Base-by-base conservation (phyloP, 1,284 basidiomycete species). In the Chiua sp. region DNA sequence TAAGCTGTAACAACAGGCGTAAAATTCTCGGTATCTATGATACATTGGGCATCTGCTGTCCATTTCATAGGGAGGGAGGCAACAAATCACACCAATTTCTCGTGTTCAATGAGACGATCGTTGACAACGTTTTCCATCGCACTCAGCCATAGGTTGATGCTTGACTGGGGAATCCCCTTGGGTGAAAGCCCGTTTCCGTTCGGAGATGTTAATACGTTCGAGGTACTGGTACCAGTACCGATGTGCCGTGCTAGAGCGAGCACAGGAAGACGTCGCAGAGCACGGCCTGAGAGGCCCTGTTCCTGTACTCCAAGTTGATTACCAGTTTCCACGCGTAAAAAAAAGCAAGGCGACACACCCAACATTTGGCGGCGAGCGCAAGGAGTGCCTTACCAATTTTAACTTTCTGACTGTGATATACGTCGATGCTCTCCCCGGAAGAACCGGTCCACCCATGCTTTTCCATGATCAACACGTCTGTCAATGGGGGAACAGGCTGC, bases 191-290 rank as follows among this genome's bases (percentile, higher is more conserved):
- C 53, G 22, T 54, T 61, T 48, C n/a, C n/a, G n/a, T n/a, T n/a
- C n/a, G 65, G 52, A 23, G 65, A 55, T 3, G 49, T 39, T 26
- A 60, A 52, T 10, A 60, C 57, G 26, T 46, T 62, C 6, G 59
- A 56, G 18, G 65, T 49, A 26, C 62, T 62, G 18, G 75, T 67
- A 3, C 84, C 82, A 20, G 80, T 75, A 20, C 87, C 85, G 53
- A 96, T 88, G 71, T 95, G 90, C 4, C 87, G 83, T 3, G 96
- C 92, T 60, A 98, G 88, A 2, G 96, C 94, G 35, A 99, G 83
- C 32, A 98, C 92, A 2, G 97, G 97, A 22, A 99, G 80, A 12
- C 94, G 86, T 16, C 97, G 87, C 10, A 99, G 81, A 4, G 94
- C 90, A 51, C 96, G 87, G 20, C 97, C 96, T 12, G 96, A 98